Evolutionary conservation across 2,329 filamentous ascomycete species (phyloP), one percentile per base, ranked within the genome.

Genomic region (Hymenoscyphus infarciens): DNA sequence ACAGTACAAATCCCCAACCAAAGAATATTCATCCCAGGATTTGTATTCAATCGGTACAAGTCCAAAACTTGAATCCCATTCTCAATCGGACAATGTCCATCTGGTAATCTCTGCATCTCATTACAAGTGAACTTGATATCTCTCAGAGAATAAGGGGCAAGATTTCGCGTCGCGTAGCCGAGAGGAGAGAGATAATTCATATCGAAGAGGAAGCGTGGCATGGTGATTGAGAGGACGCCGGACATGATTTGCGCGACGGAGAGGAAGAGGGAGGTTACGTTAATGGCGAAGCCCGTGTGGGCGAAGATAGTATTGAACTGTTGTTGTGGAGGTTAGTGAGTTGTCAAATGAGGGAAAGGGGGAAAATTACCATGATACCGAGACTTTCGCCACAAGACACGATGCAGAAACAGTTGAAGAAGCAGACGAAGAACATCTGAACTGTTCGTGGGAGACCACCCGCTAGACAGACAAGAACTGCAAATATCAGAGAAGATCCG

Each of bases 201-300:
- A 0, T 81, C 85, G 66, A 85, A 78, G 56, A 92, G 83, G 16
- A 91, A 82, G 2, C 74, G 69, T 1, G 89, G 88, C 77, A 92
- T 86, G 68, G 87, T 77, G 66, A 91, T 86, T 62, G 85, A 89
- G 74, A 92, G 82, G 38, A 92, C 79, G 0, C 89, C 89, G 0
- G 83, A 83, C 81, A 92, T 89, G 70, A 86, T 83, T 68, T 88
- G 87, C 0, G 88, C 86, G 7, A 93, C 82, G 0, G 85, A 87
- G 3, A 93, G 79, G 19, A 92, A 79, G 52, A 91, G 82, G 0
- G 83, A 86, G 66, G 88, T 91, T 61, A 91, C 76, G 68, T 90
- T 91, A 63, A 92, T 84, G 0, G 89, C 88, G 73, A 92, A 92
- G 1, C 90, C 90, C 0, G 88, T 89, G 71, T 92, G 89, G 7